Evolutionary conservation across 331 rosid species (phyloP).

Genomic region (Malus hybrid): DNA sequence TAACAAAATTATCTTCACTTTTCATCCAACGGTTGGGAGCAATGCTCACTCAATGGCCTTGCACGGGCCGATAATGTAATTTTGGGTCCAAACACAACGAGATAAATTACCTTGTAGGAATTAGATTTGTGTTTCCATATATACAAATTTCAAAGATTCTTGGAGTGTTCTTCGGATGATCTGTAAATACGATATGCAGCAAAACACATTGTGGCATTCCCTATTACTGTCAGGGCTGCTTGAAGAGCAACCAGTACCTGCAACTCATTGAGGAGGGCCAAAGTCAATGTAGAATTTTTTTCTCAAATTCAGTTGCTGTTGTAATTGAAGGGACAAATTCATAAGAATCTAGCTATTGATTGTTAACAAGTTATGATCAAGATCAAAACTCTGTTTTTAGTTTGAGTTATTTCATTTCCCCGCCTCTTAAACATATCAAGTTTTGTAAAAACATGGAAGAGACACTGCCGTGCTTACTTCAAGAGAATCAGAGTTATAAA

Average conservation of each 20-base stretch:
- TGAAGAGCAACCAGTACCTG: slow-evolving; percentile 96
- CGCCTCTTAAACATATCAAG: background rate
- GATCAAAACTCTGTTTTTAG: background rate
- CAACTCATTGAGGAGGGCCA: slow-evolving; percentile 24
- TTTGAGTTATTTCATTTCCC: background rate
- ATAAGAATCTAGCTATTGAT: background rate
- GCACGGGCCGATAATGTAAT: too few relatives aligned
- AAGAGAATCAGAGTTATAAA: slow-evolving; percentile 81
- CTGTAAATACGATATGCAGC: slow-evolving; percentile 87
- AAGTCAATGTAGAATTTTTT: slow-evolving; percentile 9
- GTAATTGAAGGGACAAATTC: slow-evolving; percentile 3
- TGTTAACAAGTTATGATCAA: background rate
- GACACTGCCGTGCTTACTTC: slow-evolving; percentile 37
- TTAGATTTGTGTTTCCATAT: slow-evolving; percentile 3
- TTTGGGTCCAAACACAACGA: background rate
- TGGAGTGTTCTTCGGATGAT: slow-evolving; percentile 50
- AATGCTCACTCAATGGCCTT: too few relatives aligned
- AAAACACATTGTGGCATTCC: slow-evolving; percentile 80
- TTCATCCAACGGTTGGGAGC: too few relatives aligned
- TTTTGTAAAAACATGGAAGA: background rate
- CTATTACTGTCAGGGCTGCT: slow-evolving; percentile 80
- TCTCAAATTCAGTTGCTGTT: slow-evolving; percentile 1
- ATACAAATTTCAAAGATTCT: slow-evolving; percentile 32
- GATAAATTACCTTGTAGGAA: background rate
- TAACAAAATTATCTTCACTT: too few relatives aligned